Base-by-base conservation (phyloP, 768 basidiomycete genomes). In the Tricholoma terreum region DNA sequence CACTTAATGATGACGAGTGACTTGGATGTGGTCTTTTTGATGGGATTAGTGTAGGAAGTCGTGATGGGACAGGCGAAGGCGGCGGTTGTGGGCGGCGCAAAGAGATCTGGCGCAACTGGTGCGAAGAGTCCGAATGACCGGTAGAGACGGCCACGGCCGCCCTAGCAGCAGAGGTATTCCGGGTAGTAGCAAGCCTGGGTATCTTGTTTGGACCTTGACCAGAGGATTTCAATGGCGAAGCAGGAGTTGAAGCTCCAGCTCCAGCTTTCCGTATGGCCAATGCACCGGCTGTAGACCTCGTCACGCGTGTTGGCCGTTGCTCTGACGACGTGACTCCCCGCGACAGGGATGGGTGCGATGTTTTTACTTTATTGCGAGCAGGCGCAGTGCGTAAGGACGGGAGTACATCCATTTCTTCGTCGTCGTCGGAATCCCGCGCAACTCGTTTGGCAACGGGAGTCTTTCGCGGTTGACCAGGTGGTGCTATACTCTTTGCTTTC, bases 381-480 rank as follows among this genome's bases (percentile, higher is more conserved):
- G 84, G 83, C 8, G 77, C 81, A 19, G 76, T 69, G 33, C 79
- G 81, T 15, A 91, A 75, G 6, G 84, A 80, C 31, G 89, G 89
- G 7, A 90, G 75, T 2, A 83, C 77, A 63, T 81, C 80, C 21
- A 75, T 54, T 59, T 83, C 85, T 36, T 81, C 85, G 42, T 90
- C 87, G 50, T 85, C 83, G 48, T 87, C 87, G 2, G 86, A 85
- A 59, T 88, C 88, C 52, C 81, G 77, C 1, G 84, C 84, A 14
- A 75, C 67, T 56, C 89, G 84, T 72, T 94, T 92, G 46, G 84
- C 78, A 54, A 84, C 80, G 0, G 94, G 94, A 0, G 93, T 94
- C 76, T 96, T 97, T 62, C 87, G 85, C 30, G 89, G 92, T 67
- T 92, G 92, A 17, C 87, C 90, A 8, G 89, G 90, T 17, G 92